A percentile compares a stretch with the other conserved stretches of the same genome.
Evolutionary conservation across 306 rosid species (phyloP).

Genomic region (Lagenaria siceraria): DNA sequence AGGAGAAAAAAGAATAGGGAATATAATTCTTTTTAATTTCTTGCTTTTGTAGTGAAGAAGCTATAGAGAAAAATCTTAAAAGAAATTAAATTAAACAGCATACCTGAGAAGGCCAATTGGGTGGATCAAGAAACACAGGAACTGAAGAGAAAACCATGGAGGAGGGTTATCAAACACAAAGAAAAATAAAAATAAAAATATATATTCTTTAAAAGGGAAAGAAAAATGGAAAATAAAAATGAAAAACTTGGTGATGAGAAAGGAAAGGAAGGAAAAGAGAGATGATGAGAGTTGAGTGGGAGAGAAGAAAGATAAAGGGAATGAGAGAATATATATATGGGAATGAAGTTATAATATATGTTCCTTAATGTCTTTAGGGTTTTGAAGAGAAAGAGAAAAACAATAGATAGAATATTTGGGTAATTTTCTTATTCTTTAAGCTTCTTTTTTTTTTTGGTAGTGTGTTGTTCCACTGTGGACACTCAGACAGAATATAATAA

Average conservation of each 20-base stretch:
- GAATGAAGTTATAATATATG: conserved; percentile 19
- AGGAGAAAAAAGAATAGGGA: conserved; percentile 2
- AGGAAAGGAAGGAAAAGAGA: conserved; percentile 16
- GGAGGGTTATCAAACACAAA: neutral
- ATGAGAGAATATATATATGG: conserved; percentile 1
- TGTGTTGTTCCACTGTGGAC: conserved; percentile 22
- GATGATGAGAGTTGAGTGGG: conserved; percentile 22
- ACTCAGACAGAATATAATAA: conserved; percentile 9
- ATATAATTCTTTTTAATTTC: neutral
- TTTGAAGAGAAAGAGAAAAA: neutral
- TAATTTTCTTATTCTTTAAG: conserved; percentile 37
- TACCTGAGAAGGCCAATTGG: conserved; percentile 70
- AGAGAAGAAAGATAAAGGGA: conserved; percentile 69
- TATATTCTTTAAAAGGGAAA: neutral
- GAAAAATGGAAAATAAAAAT: neutral
- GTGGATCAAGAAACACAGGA: conserved; percentile 74
- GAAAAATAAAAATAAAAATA: too few relatives aligned
- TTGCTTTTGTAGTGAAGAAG: conserved; percentile 47
- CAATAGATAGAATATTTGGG: neutral
- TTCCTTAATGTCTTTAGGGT: conserved; percentile 15
- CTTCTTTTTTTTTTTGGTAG: conserved; percentile 14
- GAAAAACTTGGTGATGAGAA: conserved; percentile 23
- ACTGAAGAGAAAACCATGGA: conserved; percentile 72
- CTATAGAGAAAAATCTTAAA: neutral
- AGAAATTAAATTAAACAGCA: neutral